Conservation (phyloP, 202 grass and related monocot genomes). For the Musa balbisiana region DNA sequence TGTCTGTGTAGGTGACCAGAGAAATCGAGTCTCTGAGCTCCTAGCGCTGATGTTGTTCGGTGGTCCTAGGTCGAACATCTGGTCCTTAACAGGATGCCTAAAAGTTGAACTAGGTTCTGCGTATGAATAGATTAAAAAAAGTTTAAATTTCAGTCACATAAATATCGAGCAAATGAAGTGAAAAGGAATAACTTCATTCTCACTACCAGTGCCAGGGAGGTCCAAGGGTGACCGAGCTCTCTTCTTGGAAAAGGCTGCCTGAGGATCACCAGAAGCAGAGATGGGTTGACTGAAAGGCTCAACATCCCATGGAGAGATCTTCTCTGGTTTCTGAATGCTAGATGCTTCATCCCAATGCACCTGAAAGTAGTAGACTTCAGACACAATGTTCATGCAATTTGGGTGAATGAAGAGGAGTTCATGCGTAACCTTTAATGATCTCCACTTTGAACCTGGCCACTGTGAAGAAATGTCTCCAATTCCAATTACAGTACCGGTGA, state of each 20-base stretch:
- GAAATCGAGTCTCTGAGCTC: slow-evolving; percentile 43
- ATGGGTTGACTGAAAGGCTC: slow-evolving; percentile 41
- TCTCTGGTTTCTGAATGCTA: slow-evolving; percentile 53
- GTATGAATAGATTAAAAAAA: slow-evolving; percentile 18
- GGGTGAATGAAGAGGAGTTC: background rate
- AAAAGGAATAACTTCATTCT: slow-evolving; percentile 17
- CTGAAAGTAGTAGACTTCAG: slow-evolving; percentile 27
- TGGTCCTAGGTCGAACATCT: slow-evolving; percentile 37
- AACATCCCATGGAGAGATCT: slow-evolving; percentile 77
- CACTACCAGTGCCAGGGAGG: slow-evolving; percentile 29
- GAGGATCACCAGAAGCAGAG: slow-evolving; percentile 33
- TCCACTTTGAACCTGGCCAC: slow-evolving; percentile 88
- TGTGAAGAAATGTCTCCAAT: slow-evolving; percentile 62
- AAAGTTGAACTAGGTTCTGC: slow-evolving; percentile 54
- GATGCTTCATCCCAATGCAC: slow-evolving; percentile 81
- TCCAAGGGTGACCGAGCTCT: slow-evolving; percentile 45
- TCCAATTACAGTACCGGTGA: slow-evolving; percentile 67
- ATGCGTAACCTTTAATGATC: slow-evolving; percentile 48
- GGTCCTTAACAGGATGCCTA: slow-evolving; percentile 50
- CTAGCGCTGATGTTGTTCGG: slow-evolving; percentile 32
- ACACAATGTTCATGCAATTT: slow-evolving; percentile 13
- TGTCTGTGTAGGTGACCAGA: slow-evolving; percentile 30
- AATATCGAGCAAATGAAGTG: background rate
- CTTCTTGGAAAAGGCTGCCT: slow-evolving; percentile 44
- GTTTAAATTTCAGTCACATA: background rate